Evolutionary conservation across 2,329 filamentous ascomycete genomes (phyloP).

Genomic region (Epichloe elymi): DNA sequence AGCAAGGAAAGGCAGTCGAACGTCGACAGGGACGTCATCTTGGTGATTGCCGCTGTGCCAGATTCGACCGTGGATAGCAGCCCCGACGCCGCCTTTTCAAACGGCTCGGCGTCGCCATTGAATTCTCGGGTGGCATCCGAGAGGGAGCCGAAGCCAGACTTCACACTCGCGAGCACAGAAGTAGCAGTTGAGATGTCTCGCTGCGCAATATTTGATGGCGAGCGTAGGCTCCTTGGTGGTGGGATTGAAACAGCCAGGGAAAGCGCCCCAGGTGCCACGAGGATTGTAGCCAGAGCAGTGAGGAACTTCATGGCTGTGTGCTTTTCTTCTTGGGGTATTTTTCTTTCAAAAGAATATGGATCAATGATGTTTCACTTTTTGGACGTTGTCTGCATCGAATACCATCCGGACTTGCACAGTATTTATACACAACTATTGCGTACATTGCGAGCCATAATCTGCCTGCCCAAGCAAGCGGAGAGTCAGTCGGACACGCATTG

Average conservation of each 20-base stretch:
- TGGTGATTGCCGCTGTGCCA: conserved; percentile 2
- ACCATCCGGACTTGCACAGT: too few species aligned
- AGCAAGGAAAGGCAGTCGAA: conserved; percentile 6
- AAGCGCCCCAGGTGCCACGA: neutral
- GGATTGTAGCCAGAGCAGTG: neutral
- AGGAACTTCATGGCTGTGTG: neutral
- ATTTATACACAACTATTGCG: too few species aligned
- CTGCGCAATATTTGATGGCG: neutral
- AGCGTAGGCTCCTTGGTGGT: neutral
- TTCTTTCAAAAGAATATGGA: too few species aligned
- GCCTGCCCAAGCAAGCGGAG: too few species aligned
- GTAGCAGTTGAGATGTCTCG: conserved; percentile 7
- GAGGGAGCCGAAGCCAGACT: conserved; percentile 4
- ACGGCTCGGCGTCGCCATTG: conserved; percentile 4
- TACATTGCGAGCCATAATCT: too few species aligned
- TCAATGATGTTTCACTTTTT: too few species aligned
- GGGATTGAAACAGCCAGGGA: neutral
- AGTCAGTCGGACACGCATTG: too few species aligned
- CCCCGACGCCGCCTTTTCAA: conserved; percentile 1
- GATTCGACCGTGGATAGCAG: conserved; percentile 6
- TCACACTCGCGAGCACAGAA: conserved; percentile 7
- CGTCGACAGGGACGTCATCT: conserved; percentile 6
- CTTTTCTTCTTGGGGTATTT: too few species aligned
- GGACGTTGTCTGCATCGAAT: too few species aligned
- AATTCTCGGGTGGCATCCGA: conserved; percentile 3